Percentiles rank a stretch among this genome's conserved stretches.
Conservation (phyloP, 2,329 filamentous ascomycete genomes). For the Thelonectria discophora region DNA sequence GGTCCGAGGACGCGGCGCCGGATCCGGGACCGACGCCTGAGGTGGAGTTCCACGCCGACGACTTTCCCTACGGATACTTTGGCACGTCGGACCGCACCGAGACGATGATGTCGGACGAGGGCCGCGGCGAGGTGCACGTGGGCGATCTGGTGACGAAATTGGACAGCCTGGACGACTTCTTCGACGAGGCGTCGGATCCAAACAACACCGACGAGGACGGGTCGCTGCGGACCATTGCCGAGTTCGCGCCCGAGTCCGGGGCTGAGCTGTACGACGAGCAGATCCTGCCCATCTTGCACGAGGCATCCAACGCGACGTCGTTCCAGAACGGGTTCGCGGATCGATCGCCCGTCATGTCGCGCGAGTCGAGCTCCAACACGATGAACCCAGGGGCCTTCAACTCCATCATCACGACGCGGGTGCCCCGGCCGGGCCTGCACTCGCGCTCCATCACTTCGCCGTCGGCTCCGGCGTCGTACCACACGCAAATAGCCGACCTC, state of each 20-base stretch:
- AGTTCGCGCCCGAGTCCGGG: conserved; percentile 73
- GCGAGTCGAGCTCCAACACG: conserved; percentile 67
- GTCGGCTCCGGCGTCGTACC: conserved; percentile 64
- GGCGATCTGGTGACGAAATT: conserved; percentile 84
- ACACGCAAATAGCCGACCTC: conserved; percentile 66
- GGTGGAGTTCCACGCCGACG: conserved; percentile 91
- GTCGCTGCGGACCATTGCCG: conserved; percentile 70
- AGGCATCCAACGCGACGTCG: conserved; percentile 80
- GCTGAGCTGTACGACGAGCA: conserved; percentile 93
- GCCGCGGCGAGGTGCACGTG: conserved; percentile 70
- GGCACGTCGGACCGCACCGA: conserved; percentile 76
- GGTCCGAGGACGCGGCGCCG: conserved; percentile 64
- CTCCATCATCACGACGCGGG: conserved; percentile 46
- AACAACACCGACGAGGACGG: conserved; percentile 67
- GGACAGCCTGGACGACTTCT: conserved; percentile 83
- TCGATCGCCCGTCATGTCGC: conserved; percentile 67
- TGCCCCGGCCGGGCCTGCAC: conserved; percentile 74
- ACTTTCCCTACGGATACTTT: conserved; percentile 85
- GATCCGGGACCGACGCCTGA: conserved; percentile 79
- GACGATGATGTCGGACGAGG: conserved; percentile 92
- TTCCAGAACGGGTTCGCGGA: conserved; percentile 93
- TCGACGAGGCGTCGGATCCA: conserved; percentile 73
- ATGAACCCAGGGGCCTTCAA: conserved; percentile 71
- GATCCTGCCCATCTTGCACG: conserved; percentile 87
- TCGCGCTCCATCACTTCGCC: conserved; percentile 87